Conservation (phyloP, 1,139 yeast species). For the Schwanniomyces etchellsii region DNA sequence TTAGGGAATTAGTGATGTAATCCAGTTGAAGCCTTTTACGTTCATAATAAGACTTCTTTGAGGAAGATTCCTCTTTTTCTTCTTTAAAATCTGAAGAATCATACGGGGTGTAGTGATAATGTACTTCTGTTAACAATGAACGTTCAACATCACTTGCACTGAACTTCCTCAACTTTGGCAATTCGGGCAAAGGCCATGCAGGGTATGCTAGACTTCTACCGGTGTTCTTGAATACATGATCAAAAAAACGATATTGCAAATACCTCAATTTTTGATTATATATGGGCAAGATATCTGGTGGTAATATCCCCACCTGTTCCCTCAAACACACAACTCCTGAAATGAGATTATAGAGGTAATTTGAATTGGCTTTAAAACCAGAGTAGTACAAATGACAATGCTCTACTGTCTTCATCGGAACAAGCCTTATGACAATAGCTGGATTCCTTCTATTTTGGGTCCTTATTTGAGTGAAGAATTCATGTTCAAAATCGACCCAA, state of each 20-base stretch:
- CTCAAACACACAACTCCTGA: constrained; percentile 82
- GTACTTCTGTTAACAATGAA: constrained; percentile 74
- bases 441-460: constrained; percentile 25
- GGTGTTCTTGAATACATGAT: constrained; percentile 26
- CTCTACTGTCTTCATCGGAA: constrained; percentile 78
- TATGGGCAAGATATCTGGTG: constrained; percentile 74
- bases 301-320: constrained; percentile 78
- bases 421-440: constrained; percentile 61
- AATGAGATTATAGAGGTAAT: constrained; percentile 59
- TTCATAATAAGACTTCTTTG: constrained; percentile 48
- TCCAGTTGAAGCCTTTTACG: constrained; percentile 64
- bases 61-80: constrained; percentile 8
- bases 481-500: constrained; percentile 43
- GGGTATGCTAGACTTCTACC: constrained; percentile 17
- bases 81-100: constrained; percentile 34
- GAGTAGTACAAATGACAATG: constrained; percentile 49
- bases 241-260: constrained; percentile 54
- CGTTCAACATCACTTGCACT: constrained; percentile 72
- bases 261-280: constrained; percentile 64
- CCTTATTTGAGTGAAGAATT: constrained; percentile 24
- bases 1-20: constrained; percentile 61
- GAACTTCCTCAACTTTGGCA: constrained; percentile 58
- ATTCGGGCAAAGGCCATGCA: constrained; percentile 77
- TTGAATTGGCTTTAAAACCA: constrained; percentile 23
- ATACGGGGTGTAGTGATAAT: constrained; percentile 52